A percentile compares a stretch with the other conserved stretches of the same genome.
phyloP scores from a whole-genome alignment of 2,329 filamentous ascomycete genomes.

The Claviceps pazoutovae region DNA sequence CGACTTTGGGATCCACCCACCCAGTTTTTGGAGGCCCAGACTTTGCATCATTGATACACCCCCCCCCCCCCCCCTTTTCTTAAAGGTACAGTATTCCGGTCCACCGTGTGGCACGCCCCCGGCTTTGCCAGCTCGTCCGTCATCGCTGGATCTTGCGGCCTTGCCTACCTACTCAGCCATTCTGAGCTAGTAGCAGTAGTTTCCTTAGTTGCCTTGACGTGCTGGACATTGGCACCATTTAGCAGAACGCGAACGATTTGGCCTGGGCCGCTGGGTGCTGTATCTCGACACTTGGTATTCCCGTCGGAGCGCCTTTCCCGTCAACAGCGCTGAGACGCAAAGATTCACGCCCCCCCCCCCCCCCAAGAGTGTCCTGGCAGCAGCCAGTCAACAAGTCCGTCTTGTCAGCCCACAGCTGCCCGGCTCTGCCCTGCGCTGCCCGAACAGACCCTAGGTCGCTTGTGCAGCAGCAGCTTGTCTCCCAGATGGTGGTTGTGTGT shows the following conservation, averaged over 20 bases:
- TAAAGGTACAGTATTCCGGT: background rate
- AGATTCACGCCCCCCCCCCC: background rate
- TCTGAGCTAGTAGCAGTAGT: constrained; percentile 19
- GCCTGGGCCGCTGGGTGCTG: background rate
- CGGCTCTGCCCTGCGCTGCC: background rate
- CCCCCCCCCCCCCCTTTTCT: background rate
- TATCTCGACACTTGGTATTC: constrained; percentile 14
- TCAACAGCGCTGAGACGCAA: constrained; percentile 3
- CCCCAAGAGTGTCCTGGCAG: background rate
- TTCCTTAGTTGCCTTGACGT: constrained; percentile 4
- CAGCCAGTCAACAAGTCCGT: background rate
- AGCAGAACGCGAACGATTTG: background rate
- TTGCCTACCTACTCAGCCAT: constrained; percentile 20
- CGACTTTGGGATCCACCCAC: constrained; percentile 1
- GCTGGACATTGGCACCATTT: background rate
- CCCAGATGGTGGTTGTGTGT: constrained; percentile 4
- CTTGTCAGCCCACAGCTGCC: background rate
- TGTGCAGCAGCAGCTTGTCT: background rate
- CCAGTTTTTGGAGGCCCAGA: background rate
- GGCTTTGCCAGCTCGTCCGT: constrained; percentile 2
- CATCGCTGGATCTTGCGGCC: constrained; percentile 10
- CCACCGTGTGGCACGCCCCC: constrained; percentile 4
- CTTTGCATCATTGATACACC: background rate
- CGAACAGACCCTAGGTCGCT: background rate
- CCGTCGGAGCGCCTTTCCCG: constrained; percentile 10